phyloP scores from a whole-genome alignment of 306 rosid genomes.

The Lathyrus tuberosus region DNA sequence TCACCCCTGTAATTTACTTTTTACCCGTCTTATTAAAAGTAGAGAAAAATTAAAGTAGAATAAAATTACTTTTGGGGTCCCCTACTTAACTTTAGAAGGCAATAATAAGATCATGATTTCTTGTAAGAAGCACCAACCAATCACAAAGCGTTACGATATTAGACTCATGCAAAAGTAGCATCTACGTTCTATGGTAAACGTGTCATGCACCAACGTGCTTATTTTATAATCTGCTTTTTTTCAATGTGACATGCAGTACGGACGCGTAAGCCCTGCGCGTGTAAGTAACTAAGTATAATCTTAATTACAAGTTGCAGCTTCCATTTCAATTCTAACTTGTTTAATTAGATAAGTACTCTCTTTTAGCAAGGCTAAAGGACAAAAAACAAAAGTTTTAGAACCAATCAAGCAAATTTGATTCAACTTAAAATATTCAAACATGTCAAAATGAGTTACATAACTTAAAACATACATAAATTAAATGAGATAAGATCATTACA shows the following conservation, averaged over 20 bases:
- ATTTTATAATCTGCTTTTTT: conserved; percentile 17
- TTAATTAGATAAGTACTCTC: neutral
- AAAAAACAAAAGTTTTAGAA: too few relatives aligned
- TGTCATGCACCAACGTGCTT: conserved; percentile 75
- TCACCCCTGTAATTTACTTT: conserved; percentile 23
- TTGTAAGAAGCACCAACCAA: conserved; percentile 81
- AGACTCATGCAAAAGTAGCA: conserved; percentile 75
- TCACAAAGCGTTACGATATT: conserved; percentile 38
- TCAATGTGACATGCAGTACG: conserved; percentile 7
- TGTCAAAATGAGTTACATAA: too few relatives aligned
- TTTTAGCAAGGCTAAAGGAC: too few relatives aligned
- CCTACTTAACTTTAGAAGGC: conserved; percentile 51
- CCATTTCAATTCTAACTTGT: conserved; percentile 1
- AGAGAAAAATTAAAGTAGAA: conserved; percentile 52
- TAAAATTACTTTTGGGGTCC: conserved; percentile 35
- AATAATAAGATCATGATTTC: conserved; percentile 67
- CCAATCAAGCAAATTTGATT: too few relatives aligned
- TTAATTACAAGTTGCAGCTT: neutral
- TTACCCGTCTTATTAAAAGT: conserved; percentile 58
- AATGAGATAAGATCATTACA: too few relatives aligned
- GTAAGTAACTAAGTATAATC: neutral
- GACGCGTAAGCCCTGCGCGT: conserved; percentile 36
- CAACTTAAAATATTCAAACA: too few relatives aligned
- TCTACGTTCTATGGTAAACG: conserved; percentile 59
- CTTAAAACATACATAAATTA: too few relatives aligned